A percentile compares a stretch with the other conserved stretches of the same genome.
Evolutionary conservation across 1,284 basidiomycete species (phyloP).

Genomic region (Puccinia hordei): DNA sequence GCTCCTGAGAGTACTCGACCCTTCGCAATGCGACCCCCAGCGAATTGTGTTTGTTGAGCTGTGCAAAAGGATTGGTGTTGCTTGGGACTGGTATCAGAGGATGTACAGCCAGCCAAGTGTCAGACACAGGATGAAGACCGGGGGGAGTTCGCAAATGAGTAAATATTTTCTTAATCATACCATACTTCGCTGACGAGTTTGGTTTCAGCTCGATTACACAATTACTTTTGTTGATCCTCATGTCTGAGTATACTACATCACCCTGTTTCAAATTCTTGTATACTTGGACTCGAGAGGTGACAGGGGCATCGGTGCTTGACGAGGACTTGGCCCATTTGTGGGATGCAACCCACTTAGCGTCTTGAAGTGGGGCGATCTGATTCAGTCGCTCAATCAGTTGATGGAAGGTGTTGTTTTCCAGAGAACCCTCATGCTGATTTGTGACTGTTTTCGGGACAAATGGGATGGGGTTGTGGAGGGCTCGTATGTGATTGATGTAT

Average conservation of each 20-base stretch:
- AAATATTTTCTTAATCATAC: slow-evolving; percentile 18
- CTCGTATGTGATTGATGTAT: background rate
- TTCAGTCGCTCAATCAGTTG: background rate
- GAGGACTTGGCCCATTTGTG: background rate
- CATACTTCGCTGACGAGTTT: background rate
- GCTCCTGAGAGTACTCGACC: background rate
- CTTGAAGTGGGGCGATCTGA: background rate
- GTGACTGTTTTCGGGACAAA: background rate
- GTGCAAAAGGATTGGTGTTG: background rate
- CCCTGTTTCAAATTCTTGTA: background rate
- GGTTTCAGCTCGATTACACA: slow-evolving; percentile 15
- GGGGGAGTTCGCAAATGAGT: background rate
- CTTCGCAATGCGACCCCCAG: background rate
- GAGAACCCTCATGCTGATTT: background rate
- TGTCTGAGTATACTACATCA: slow-evolving; percentile 1
- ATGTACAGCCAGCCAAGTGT: slow-evolving; percentile 10
- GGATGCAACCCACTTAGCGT: background rate
- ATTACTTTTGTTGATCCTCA: slow-evolving; percentile 22
- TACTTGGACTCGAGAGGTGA: background rate
- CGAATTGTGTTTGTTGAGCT: background rate
- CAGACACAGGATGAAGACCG: background rate
- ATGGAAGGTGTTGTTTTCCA: background rate
- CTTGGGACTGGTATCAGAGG: background rate
- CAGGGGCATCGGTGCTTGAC: background rate
- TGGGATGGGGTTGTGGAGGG: slow-evolving; percentile 4